Evolutionary conservation across 2,329 filamentous ascomycete genomes (phyloP).

Genomic region (Xylaria sp.): DNA sequence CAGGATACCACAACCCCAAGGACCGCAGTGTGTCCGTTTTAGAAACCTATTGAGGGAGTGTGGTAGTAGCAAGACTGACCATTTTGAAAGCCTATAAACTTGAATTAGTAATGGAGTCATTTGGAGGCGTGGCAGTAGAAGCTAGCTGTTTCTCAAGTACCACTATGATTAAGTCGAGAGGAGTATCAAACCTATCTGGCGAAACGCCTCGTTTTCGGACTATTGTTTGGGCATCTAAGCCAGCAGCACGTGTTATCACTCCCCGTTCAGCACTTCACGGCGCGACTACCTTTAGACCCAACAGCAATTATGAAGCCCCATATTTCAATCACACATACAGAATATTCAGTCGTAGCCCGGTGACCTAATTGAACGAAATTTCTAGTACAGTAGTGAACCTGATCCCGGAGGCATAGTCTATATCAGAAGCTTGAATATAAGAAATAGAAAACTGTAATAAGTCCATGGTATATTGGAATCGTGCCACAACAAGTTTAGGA

Average conservation of each 20-base stretch:
- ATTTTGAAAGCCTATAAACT: constrained; percentile 12
- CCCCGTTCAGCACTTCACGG: neutral
- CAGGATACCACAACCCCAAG: constrained; percentile 10
- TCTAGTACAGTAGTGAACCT: constrained; percentile 9
- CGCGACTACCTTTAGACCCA: neutral
- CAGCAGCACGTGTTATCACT: constrained; percentile 3
- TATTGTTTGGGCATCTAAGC: neutral
- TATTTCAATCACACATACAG: neutral
- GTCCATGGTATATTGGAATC: neutral
- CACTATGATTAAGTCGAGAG: neutral
- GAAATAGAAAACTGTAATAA: constrained; percentile 8
- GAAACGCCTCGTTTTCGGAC: constrained; percentile 1
- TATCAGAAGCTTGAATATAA: neutral
- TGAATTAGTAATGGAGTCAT: neutral
- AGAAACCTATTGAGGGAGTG: neutral
- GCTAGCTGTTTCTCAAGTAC: constrained; percentile 8
- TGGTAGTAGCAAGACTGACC: constrained; percentile 5
- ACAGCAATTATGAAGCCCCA: constrained; percentile 4
- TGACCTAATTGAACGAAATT: constrained; percentile 2
- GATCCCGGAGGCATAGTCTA: neutral
- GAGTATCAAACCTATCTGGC: constrained; percentile 1
- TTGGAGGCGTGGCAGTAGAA: neutral
- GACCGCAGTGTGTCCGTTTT: neutral
- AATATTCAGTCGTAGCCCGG: constrained; percentile 5
- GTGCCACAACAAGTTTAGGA: neutral